Percentiles rank a stretch among this genome's conserved stretches.
Conservation (phyloP, 495 filamentous ascomycete species). For the Cairneyella variabilis region DNA sequence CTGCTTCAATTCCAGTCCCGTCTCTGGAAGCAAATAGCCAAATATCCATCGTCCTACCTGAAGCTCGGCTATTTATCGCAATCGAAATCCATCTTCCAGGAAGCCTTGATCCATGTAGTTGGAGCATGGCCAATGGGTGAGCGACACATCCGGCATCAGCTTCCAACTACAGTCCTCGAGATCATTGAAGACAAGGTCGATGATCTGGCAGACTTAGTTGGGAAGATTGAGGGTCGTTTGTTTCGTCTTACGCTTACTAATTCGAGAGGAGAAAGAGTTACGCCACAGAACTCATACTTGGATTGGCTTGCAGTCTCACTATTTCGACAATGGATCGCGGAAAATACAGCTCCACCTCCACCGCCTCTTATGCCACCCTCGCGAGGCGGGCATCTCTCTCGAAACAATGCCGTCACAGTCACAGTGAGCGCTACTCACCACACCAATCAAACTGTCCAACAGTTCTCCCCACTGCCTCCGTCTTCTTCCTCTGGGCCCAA, state of each 20-base stretch:
- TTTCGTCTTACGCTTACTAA: slow-evolving; percentile 78
- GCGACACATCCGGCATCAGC: slow-evolving; percentile 66
- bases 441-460: slow-evolving; percentile 15
- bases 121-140: slow-evolving; percentile 84
- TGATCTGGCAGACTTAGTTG: slow-evolving; percentile 51
- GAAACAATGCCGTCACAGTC: slow-evolving; percentile 18
- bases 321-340: slow-evolving; percentile 87
- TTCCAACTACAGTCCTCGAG: slow-evolving; percentile 72
- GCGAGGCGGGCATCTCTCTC: slow-evolving; percentile 21
- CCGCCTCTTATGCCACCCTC: slow-evolving; percentile 40
- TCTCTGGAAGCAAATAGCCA: slow-evolving; percentile 90
- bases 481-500: slow-evolving; percentile 29
- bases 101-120: slow-evolving; percentile 87
- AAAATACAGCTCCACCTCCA: slow-evolving; percentile 58
- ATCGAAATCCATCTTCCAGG: slow-evolving; percentile 81
- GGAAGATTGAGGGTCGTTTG: slow-evolving; percentile 63
- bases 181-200: slow-evolving; percentile 89
- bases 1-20: slow-evolving; percentile 83
- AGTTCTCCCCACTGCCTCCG: slow-evolving; percentile 7
- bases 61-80: slow-evolving; percentile 83
- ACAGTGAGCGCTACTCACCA: slow-evolving; percentile 2
- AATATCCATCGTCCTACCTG: slow-evolving; percentile 87
- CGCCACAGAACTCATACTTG: slow-evolving; percentile 69
- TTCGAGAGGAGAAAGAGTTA: slow-evolving; percentile 74
- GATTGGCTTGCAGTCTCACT: slow-evolving; percentile 84